Evolutionary conservation across 768 basidiomycete genomes (phyloP).

Genomic region (Pleurotus platypus): DNA sequence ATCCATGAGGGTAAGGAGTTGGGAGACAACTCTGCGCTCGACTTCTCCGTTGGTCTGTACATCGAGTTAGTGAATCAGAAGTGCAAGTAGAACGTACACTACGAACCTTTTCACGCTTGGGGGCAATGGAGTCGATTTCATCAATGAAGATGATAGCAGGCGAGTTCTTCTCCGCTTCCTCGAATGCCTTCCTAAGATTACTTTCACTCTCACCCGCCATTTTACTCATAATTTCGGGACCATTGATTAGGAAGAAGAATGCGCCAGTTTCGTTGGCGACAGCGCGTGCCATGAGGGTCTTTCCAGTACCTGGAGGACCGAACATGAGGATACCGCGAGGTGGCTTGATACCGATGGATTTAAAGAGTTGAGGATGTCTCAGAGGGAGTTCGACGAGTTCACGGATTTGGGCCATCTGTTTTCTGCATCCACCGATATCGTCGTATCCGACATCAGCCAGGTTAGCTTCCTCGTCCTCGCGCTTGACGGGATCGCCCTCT

Average conservation of each 20-base stretch:
- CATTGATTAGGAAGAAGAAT: constrained; percentile 99
- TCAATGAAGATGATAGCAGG: constrained; percentile 99
- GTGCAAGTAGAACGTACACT: not conserved
- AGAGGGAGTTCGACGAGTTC: constrained; percentile 98
- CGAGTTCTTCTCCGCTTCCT: constrained; percentile 99
- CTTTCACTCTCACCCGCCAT: constrained; percentile 99
- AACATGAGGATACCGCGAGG: constrained; percentile 98
- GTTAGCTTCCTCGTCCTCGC: constrained; percentile 97
- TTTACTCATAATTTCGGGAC: constrained; percentile 99
- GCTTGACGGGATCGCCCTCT: constrained; percentile 99
- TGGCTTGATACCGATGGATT: constrained; percentile 99
- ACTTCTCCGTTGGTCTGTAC: constrained; percentile 96
- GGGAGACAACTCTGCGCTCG: constrained; percentile 98
- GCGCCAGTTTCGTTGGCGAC: constrained; percentile 99
- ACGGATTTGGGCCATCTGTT: constrained; percentile 99
- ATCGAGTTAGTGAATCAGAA: not conserved
- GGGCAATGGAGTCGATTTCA: constrained; percentile 98
- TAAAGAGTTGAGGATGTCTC: constrained; percentile 98
- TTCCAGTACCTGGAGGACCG: constrained; percentile 98
- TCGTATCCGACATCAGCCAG: constrained; percentile 97
- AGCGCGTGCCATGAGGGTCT: constrained; percentile 98
- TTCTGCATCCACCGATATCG: constrained; percentile 98
- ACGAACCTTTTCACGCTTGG: constrained; percentile 96
- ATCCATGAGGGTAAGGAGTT: constrained; percentile 98
- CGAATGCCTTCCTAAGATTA: constrained; percentile 96